phyloP scores from a whole-genome alignment of 768 basidiomycete genomes.

The Boletus huronensis region DNA sequence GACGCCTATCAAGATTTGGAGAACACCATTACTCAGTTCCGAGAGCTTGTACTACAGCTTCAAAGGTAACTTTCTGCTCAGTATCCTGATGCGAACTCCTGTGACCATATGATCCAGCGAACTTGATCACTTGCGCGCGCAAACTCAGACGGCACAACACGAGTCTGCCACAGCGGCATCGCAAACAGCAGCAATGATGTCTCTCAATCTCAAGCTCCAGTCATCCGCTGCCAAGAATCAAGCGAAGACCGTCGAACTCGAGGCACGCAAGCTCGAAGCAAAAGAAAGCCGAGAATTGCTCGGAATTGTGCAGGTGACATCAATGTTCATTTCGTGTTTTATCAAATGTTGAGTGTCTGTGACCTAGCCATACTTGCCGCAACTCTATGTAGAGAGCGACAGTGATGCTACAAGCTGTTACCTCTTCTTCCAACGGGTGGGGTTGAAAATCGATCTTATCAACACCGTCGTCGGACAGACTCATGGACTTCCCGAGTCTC shows the following conservation, averaged over 20 bases:
- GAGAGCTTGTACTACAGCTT: slow-evolving; percentile 82
- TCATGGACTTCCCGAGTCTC: slow-evolving; percentile 80
- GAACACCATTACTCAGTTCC: slow-evolving; percentile 84
- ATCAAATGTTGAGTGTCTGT: slow-evolving; percentile 1
- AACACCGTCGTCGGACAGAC: slow-evolving; percentile 77
- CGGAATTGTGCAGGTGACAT: slow-evolving; percentile 70
- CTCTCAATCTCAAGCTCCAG: slow-evolving; percentile 91
- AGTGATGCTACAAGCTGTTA: slow-evolving; percentile 85
- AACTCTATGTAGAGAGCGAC: slow-evolving; percentile 86
- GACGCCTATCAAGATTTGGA: slow-evolving; percentile 84
- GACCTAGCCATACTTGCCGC: slow-evolving; percentile 81
- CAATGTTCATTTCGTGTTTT: neutral
- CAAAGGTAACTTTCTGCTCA: slow-evolving; percentile 54
- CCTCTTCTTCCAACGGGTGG: slow-evolving; percentile 89
- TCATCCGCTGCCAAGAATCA: slow-evolving; percentile 89
- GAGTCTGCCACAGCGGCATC: slow-evolving; percentile 81
- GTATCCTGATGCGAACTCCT: slow-evolving; percentile 5
- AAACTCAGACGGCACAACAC: slow-evolving; percentile 80
- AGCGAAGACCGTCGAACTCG: slow-evolving; percentile 83
- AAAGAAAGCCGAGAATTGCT: slow-evolving; percentile 78
- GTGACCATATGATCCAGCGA: slow-evolving; percentile 52
- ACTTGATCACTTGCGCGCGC: slow-evolving; percentile 75
- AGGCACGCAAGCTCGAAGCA: slow-evolving; percentile 82
- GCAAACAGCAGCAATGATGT: slow-evolving; percentile 91
- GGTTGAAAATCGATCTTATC: slow-evolving; percentile 83